Evolutionary conservation across 495 filamentous ascomycete genomes (phyloP).

Genomic region (Penicillium nucicola): DNA sequence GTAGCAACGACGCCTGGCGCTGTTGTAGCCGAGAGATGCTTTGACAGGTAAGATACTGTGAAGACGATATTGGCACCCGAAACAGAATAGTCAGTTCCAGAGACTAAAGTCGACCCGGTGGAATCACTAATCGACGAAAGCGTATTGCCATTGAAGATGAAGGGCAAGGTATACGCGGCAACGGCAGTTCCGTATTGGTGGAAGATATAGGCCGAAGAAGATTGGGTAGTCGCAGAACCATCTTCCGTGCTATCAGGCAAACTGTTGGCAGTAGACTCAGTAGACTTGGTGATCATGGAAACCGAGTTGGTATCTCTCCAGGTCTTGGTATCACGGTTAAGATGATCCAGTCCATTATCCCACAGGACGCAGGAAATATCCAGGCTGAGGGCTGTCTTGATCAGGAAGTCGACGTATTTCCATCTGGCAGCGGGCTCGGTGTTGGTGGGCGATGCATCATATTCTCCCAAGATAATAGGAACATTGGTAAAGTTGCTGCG

Average conservation of each 20-base stretch:
- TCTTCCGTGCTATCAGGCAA: constrained; percentile 54
- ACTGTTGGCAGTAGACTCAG: constrained; percentile 43
- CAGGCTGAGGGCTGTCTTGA: constrained; percentile 43
- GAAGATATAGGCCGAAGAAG: constrained; percentile 52
- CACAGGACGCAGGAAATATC: constrained; percentile 50
- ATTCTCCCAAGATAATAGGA: constrained; percentile 60
- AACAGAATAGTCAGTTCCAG: constrained; percentile 45
- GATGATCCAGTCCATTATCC: constrained; percentile 51
- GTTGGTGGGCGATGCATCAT: constrained; percentile 42
- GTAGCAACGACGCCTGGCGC: constrained; percentile 44
- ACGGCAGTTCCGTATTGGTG: constrained; percentile 49
- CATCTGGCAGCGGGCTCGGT: constrained; percentile 55
- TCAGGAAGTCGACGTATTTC: constrained; percentile 56
- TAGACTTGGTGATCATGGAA: constrained; percentile 44
- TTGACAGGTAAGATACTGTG: constrained; percentile 44
- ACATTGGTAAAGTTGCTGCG: constrained; percentile 52
- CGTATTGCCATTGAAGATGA: constrained; percentile 55
- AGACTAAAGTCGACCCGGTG: constrained; percentile 25
- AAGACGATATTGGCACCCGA: constrained; percentile 45
- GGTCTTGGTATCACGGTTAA: constrained; percentile 38
- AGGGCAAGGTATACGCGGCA: constrained; percentile 37
- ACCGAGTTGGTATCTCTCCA: constrained; percentile 52
- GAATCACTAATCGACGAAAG: constrained; percentile 42
- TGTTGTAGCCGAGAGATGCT: constrained; percentile 33
- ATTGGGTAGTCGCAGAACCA: constrained; percentile 38